These are phyloP conservation scores for Huiozyma naganishii DNA, from an alignment of 805 yeast genomes.

Conservation along the genomic window DNA sequence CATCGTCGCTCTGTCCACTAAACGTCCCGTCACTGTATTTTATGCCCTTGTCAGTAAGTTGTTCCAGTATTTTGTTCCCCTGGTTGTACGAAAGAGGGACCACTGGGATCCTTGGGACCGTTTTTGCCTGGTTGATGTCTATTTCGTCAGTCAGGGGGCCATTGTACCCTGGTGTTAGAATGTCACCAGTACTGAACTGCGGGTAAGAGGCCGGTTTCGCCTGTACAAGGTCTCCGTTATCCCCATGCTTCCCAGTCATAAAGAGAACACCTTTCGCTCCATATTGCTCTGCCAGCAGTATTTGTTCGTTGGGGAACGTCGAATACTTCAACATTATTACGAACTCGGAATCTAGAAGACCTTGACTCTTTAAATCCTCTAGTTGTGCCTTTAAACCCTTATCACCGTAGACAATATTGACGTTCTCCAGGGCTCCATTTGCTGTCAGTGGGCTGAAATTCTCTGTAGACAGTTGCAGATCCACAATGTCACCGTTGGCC, in stretches of 20 bases:
- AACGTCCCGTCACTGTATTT: constrained; percentile 13
- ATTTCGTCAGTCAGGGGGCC: constrained; percentile 34
- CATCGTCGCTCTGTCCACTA: constrained; percentile 15
- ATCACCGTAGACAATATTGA: constrained; percentile 51
- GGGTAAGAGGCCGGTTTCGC: constrained; percentile 44
- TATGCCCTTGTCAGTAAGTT: constrained; percentile 20
- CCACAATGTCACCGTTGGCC: background rate
- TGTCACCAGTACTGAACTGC: constrained; percentile 63
- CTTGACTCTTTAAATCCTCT: constrained; percentile 27
- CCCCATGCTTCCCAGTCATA: constrained; percentile 36
- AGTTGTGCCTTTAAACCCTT: constrained; percentile 55
- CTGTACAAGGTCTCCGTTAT: constrained; percentile 26
- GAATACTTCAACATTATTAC: constrained; percentile 57
- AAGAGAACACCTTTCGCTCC: constrained; percentile 63
- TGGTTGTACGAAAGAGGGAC: constrained; percentile 71
- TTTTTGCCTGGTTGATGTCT: constrained; percentile 36
- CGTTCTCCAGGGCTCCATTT: constrained; percentile 41
- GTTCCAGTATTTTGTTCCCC: constrained; percentile 33
- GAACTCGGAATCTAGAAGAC: constrained; percentile 34
- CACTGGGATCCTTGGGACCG: constrained; percentile 63
- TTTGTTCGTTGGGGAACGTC: constrained; percentile 38
- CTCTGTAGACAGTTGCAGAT: constrained; percentile 20
- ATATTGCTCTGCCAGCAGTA: constrained; percentile 41
- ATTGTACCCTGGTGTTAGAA: constrained; percentile 65
- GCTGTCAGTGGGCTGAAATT: constrained; percentile 65